These are phyloP conservation scores for Daedalea quercina DNA, from an alignment of 768 basidiomycete species.

Conservation along the genomic window DNA sequence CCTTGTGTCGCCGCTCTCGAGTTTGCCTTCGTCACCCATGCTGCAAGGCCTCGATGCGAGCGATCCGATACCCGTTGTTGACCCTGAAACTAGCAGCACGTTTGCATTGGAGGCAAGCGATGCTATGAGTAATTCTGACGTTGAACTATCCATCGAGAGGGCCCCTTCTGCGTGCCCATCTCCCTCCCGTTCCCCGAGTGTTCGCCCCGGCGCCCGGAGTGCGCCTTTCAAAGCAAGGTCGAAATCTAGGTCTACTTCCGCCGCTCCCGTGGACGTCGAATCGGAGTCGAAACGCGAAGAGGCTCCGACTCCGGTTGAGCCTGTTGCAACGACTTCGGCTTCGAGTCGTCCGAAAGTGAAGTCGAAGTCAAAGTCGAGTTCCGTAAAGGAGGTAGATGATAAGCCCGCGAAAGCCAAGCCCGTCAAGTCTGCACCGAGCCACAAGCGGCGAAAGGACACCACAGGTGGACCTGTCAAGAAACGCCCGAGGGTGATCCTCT, in stretches of 20 bases:
- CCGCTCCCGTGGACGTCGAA: too few species aligned
- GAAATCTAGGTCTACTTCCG: too few species aligned
- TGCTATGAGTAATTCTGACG: background rate
- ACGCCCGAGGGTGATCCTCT: constrained; percentile 8
- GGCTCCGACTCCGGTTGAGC: too few species aligned
- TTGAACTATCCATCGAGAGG: background rate
- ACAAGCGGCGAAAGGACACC: background rate
- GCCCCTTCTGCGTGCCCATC: background rate
- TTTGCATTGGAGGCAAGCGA: background rate
- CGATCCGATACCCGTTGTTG: background rate
- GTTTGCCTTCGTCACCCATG: background rate
- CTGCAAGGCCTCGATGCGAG: background rate
- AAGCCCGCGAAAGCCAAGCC: background rate
- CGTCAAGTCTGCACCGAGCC: background rate
- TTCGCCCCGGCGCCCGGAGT: too few species aligned
- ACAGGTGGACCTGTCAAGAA: constrained; percentile 5
- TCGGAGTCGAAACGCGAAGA: too few species aligned
- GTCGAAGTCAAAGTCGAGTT: background rate
- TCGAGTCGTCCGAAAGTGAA: background rate
- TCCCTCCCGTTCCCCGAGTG: too few species aligned
- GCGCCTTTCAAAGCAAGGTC: too few species aligned
- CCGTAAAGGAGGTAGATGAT: background rate
- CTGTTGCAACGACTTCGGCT: too few species aligned
- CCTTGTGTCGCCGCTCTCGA: background rate
- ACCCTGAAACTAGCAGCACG: background rate